A percentile compares a stretch with the other conserved stretches of the same genome.
Evolutionary conservation across 2,329 filamentous ascomycete genomes (phyloP).

Genomic region (Orbilia blumenaviensis): DNA sequence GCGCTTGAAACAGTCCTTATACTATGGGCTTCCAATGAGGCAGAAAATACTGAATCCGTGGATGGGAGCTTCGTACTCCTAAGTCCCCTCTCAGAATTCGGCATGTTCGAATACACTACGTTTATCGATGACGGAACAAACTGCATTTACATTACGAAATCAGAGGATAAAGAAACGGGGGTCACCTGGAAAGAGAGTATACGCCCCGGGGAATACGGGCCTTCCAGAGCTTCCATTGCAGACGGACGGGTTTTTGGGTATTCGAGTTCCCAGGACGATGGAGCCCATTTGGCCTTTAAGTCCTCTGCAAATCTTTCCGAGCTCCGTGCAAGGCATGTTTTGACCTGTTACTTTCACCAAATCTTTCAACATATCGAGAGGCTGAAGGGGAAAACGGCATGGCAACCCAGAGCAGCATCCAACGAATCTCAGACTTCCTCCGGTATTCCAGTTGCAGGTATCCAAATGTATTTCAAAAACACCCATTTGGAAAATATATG

Average conservation of each 20-base stretch:
- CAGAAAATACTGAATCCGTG: constrained; percentile 7
- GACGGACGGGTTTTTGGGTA: constrained; percentile 20
- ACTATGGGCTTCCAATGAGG: constrained; percentile 19
- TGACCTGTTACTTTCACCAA: constrained; percentile 20
- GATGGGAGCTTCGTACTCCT: constrained; percentile 22
- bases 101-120: constrained; percentile 23
- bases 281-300: constrained; percentile 2
- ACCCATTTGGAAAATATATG: constrained; percentile 16
- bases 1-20: constrained; percentile 20
- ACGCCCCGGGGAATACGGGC: no score
- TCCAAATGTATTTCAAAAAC: constrained; percentile 24
- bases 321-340: constrained; percentile 24
- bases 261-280: constrained; percentile 1
- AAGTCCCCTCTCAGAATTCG: constrained; percentile 14
- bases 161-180: constrained; percentile 11
- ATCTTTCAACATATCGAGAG: not conserved
- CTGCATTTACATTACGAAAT: constrained; percentile 11
- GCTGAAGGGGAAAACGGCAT: constrained; percentile 5
- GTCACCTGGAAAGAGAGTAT: no score
- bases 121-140: constrained; percentile 22
- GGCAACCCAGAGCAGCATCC: not conserved
- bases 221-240: constrained; percentile 13
- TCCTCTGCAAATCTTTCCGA: constrained; percentile 11
- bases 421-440: not conserved
- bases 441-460: not conserved